Evolutionary conservation across 2,329 filamentous ascomycete genomes (phyloP).

Genomic region (Penicillium sp.): DNA sequence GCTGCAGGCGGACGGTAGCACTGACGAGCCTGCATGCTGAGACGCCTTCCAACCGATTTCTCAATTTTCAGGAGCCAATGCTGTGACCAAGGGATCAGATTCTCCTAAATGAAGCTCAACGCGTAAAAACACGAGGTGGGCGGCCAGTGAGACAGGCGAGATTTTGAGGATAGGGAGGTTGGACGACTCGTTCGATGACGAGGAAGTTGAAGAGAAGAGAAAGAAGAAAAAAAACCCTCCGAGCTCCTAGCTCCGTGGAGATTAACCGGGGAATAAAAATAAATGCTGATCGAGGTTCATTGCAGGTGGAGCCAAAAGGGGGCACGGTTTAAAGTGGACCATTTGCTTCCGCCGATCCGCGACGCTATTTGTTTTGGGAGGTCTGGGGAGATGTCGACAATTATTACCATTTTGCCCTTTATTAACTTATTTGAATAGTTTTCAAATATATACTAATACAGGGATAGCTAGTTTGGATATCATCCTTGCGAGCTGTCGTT

Average conservation of each 20-base stretch:
- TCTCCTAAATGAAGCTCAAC: background rate
- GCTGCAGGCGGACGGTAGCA: conserved; percentile 26
- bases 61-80: conserved; percentile 7
- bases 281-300: conserved; percentile 12
- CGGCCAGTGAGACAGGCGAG: conserved; percentile 2
- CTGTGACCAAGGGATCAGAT: background rate
- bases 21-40: conserved; percentile 39
- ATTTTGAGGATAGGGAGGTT: background rate
- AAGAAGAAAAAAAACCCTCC: conserved; percentile 1
- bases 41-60: conserved; percentile 25
- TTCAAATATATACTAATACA: background rate
- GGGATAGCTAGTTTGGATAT: background rate
- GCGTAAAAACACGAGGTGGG: conserved; percentile 1
- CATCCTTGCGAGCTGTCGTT: background rate
- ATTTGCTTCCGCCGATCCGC: conserved; percentile 11
- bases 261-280: conserved; percentile 8
- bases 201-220: background rate
- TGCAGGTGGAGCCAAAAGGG: conserved; percentile 19
- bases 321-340: conserved; percentile 14
- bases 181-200: background rate
- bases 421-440: background rate
- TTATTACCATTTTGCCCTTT: background rate
- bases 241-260: background rate
- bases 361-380: conserved; percentile 5
- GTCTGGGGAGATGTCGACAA: background rate